phyloP scores from a whole-genome alignment of 2,329 filamentous ascomycete genomes.

The Xylaria sp. region DNA sequence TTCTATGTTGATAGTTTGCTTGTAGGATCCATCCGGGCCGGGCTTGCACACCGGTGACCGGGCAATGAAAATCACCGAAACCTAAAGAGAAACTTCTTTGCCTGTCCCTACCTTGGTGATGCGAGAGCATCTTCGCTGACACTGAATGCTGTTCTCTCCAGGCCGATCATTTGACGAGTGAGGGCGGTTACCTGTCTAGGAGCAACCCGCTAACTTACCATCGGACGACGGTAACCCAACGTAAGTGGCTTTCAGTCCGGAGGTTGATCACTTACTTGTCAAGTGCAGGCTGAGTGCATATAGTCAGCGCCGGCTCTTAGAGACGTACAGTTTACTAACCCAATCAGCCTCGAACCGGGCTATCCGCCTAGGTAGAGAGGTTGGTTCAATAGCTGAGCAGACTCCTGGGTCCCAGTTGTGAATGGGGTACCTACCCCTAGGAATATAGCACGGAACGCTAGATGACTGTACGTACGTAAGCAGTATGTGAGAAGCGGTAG shows the following conservation, averaged over 20 bases:
- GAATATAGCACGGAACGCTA: not conserved
- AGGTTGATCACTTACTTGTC: constrained; percentile 7
- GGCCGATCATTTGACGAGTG: not conserved
- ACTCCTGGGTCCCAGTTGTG: not conserved
- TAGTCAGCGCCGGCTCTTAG: not conserved
- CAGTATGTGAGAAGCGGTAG: not conserved
- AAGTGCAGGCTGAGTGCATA: not conserved
- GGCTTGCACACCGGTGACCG: not conserved
- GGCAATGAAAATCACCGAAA: not conserved
- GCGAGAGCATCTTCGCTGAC: not conserved
- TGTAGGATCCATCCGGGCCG: not conserved
- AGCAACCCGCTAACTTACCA: not conserved
- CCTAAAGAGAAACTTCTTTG: no score
- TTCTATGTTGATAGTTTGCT: no score
- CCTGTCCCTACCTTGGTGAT: not conserved
- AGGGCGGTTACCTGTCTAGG: not conserved
- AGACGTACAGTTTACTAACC: not conserved
- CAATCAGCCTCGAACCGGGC: not conserved
- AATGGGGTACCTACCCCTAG: no score
- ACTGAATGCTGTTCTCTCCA: not conserved
- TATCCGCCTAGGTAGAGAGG: not conserved
- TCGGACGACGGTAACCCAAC: not conserved
- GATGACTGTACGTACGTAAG: constrained; percentile 25
- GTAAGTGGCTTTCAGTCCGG: not conserved
- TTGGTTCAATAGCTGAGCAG: not conserved